Percentiles rank a stretch among this genome's conserved stretches.
phyloP scores from a whole-genome alignment of 441 rosid genomes.

The Erodium moschatum region DNA sequence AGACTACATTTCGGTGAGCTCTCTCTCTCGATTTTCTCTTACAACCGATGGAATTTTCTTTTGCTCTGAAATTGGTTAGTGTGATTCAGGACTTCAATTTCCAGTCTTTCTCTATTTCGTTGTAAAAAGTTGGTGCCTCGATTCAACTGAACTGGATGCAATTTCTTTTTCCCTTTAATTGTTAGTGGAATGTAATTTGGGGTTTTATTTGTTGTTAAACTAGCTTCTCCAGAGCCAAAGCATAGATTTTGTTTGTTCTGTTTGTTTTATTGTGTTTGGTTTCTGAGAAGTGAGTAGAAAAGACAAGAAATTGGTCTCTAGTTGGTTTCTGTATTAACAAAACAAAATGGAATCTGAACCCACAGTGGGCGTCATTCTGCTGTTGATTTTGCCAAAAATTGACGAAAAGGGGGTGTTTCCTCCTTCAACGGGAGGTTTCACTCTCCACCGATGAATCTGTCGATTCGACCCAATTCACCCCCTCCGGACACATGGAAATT shows the following conservation, averaged over 20 bases:
- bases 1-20: slow-evolving; percentile 44
- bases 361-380: too few species aligned
- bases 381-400: too few species aligned
- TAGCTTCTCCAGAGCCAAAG: slow-evolving; percentile 21
- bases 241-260: slow-evolving; percentile 14
- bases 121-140: too few species aligned
- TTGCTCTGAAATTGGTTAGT: neutral
- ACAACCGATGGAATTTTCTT: too few species aligned
- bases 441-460: too few species aligned
- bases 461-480: too few species aligned
- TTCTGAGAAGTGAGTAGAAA: slow-evolving; percentile 17
- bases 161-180: too few species aligned
- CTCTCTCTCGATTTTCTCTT: neutral
- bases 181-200: neutral
- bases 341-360: neutral
- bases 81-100: too few species aligned
- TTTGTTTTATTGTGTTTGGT: slow-evolving; percentile 18
- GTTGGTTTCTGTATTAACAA: slow-evolving; percentile 21
- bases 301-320: slow-evolving; percentile 19
- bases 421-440: too few species aligned
- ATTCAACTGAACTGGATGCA: neutral
- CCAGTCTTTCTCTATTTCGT: too few species aligned
- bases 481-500: too few species aligned
- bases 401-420: too few species aligned
- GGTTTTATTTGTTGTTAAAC: neutral